A percentile compares a stretch with the other conserved stretches of the same genome.
Evolutionary conservation across 2,329 filamentous ascomycete species (phyloP).

Genomic region (Fusarium caatingaense): DNA sequence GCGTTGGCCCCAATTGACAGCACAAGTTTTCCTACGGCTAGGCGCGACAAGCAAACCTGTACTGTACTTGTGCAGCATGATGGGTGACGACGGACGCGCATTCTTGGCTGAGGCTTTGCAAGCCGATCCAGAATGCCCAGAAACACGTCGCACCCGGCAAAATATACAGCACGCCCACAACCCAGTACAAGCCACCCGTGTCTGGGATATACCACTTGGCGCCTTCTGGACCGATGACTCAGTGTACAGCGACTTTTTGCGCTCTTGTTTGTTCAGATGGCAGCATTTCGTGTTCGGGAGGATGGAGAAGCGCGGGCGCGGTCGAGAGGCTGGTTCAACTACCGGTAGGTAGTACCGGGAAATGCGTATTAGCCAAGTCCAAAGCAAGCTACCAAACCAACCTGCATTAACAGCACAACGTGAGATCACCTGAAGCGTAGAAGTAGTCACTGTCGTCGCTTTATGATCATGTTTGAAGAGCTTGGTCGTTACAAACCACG

Average conservation of each 20-base stretch:
- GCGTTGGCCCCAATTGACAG: neutral
- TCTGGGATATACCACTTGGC: neutral
- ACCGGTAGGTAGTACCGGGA: constrained; percentile 14
- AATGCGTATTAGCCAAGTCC: constrained; percentile 1
- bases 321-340: constrained; percentile 12
- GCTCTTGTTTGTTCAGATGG: neutral
- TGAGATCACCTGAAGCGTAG: neutral
- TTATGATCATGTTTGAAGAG: too few relatives aligned
- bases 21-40: neutral
- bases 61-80: neutral
- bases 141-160: neutral
- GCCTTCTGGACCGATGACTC: neutral
- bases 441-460: neutral
- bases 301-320: neutral
- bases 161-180: neutral
- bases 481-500: neutral
- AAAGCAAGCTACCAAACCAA: neutral
- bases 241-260: neutral
- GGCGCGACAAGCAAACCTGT: neutral
- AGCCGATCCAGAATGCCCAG: neutral
- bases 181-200: neutral
- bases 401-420: neutral
- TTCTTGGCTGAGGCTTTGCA: neutral
- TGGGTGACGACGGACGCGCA: neutral
- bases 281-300: neutral